Evolutionary conservation across 1,284 basidiomycete species (phyloP).

Genomic region (Marasmius oreades): DNA sequence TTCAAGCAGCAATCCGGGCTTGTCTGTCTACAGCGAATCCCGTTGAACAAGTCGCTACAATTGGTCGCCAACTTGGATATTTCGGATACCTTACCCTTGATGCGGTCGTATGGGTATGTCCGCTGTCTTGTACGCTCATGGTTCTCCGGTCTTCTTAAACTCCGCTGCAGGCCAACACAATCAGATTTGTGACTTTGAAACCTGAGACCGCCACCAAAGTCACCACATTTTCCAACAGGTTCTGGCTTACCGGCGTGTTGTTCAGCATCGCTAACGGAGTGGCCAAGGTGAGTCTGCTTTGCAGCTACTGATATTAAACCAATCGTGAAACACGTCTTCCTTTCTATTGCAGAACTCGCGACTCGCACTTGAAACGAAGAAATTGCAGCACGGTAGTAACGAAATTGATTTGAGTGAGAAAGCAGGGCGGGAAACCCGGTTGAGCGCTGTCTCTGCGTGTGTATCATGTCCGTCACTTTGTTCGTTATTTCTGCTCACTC

Average conservation of each 20-base stretch:
- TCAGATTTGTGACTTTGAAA: slow-evolving; percentile 67
- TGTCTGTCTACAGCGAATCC: slow-evolving; percentile 54
- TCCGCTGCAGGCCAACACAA: slow-evolving; percentile 52
- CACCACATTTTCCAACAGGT: slow-evolving; percentile 74
- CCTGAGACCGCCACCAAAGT: slow-evolving; percentile 67
- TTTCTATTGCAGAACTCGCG: slow-evolving; percentile 44
- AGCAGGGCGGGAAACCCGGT: slow-evolving; percentile 59
- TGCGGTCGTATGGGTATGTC: slow-evolving; percentile 77
- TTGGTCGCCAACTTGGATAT: slow-evolving; percentile 87
- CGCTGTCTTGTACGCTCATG: neutral
- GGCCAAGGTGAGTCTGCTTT: slow-evolving; percentile 50
- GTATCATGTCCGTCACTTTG: slow-evolving; percentile 21
- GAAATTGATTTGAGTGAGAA: slow-evolving; percentile 70
- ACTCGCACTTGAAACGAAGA: slow-evolving; percentile 56
- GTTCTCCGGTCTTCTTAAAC: slow-evolving; percentile 6
- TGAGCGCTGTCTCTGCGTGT: slow-evolving; percentile 56
- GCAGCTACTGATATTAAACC: neutral
- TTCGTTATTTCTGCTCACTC: slow-evolving; percentile 4
- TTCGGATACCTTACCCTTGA: slow-evolving; percentile 88
- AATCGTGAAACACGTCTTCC: neutral
- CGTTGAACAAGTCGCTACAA: slow-evolving; percentile 77
- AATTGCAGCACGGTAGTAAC: slow-evolving; percentile 41
- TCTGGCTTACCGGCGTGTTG: slow-evolving; percentile 89
- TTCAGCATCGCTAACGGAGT: slow-evolving; percentile 71
- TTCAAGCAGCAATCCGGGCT: slow-evolving; percentile 89